Evolutionary conservation across 176 grass and related monocot genomes (phyloP), one percentile per base, ranked within the genome.

Genomic region (Zoysia japonica): DNA sequence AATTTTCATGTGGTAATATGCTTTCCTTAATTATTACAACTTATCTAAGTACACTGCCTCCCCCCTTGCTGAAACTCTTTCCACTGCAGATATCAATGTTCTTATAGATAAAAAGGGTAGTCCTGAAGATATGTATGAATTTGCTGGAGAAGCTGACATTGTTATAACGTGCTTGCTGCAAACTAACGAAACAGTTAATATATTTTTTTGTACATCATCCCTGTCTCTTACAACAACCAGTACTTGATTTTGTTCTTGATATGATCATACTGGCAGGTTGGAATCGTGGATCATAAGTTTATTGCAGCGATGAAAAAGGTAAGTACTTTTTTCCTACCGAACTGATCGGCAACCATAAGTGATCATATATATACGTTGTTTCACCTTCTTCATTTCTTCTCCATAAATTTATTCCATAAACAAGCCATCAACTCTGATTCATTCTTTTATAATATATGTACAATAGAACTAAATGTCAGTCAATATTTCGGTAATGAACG

Each of bases 301-400:
- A 47, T 98, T 5, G 89, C 95, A 54, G 72, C 85, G n/a, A 89
- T 94, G 95, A 94, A 87, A 91, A 94, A 90, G 86, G 95, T 92
- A 72, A 9, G 54, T 53, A 65, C 55, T 69, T 67, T 79, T 78
- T 47, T 35, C 35, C 14, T 46, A 5, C 5, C 53, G 83, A 78
- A 53, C 63, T 53, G 42, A 16, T 81, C 15, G 63, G 3, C 28
- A 55, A 36, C 28, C 28, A 28, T 28, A 28, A 28, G 11, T 40
- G 10, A 76, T 35, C 44, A 52, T 38, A 68, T 66, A 55, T 6
- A 55, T 19, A 59, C 6, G n/a, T 59, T 19, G 7, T 64, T 73
- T 7, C 15, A 61, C 11, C 4, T 45, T 83, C 16, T 17, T 67
- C 6, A 36, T 74, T 78, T 68, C 12, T 8, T 59, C 45, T 10